These are phyloP conservation scores for Colletotrichum cuscutae DNA, from an alignment of 2,329 filamentous ascomycete genomes.

Conservation along the genomic window DNA sequence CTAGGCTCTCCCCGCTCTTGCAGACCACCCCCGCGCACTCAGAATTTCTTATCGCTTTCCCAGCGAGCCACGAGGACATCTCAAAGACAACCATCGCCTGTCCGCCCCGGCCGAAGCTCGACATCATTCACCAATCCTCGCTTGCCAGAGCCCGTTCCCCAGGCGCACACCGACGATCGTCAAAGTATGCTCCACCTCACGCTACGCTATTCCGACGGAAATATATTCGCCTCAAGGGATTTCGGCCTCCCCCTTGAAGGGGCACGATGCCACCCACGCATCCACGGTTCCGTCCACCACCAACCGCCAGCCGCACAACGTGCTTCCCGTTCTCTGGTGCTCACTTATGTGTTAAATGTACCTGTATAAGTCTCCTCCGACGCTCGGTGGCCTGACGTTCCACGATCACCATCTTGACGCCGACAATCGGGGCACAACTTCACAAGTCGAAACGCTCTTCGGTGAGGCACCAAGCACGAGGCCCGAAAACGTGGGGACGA, in stretches of 20 bases:
- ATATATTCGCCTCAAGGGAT: constrained; percentile 10
- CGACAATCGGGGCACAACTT: not conserved
- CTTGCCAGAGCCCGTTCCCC: not conserved
- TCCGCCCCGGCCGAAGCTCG: constrained; percentile 17
- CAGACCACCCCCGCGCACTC: constrained; percentile 9
- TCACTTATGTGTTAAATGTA: not conserved
- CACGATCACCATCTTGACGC: constrained; percentile 12
- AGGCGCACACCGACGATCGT: constrained; percentile 22
- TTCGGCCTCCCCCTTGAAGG: constrained; percentile 9
- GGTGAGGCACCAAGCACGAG: not conserved
- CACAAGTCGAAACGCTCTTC: not conserved
- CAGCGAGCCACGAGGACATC: constrained; percentile 22
- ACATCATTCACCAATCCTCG: not conserved
- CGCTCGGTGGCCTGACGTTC: constrained; percentile 10
- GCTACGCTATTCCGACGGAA: constrained; percentile 1
- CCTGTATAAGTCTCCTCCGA: not conserved
- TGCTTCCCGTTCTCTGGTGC: not conserved
- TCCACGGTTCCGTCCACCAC: not conserved
- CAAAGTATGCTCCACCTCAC: constrained; percentile 8
- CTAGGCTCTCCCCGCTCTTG: constrained; percentile 28
- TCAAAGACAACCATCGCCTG: constrained; percentile 26
- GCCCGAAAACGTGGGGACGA: constrained; percentile 12
- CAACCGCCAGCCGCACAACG: not conserved
- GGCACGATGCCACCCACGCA: not conserved
- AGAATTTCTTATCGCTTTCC: constrained; percentile 23